phyloP scores from a whole-genome alignment of 148 eudicot species.

The Amaranthus hypochondriacus region DNA sequence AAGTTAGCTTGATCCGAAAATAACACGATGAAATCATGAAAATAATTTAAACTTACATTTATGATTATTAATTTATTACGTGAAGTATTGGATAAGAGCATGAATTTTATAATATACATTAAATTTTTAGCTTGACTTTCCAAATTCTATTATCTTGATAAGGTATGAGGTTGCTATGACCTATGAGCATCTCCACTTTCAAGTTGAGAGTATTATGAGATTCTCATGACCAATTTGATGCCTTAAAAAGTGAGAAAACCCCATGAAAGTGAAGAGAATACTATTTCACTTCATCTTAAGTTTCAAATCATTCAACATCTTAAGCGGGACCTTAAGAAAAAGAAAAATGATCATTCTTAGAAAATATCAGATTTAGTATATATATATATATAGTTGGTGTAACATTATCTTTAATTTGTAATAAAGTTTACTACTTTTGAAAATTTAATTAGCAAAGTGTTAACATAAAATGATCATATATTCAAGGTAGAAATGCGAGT shows the following conservation, averaged over 20 bases:
- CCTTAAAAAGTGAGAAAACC: conserved; percentile 1
- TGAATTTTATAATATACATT: too few species aligned
- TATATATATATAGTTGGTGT: not conserved
- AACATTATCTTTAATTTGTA: too few species aligned
- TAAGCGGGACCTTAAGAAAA: conserved; percentile 1
- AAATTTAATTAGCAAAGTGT: too few species aligned
- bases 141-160: not conserved
- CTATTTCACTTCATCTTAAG: not conserved
- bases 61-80: too few species aligned
- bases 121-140: too few species aligned
- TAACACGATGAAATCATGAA: too few species aligned
- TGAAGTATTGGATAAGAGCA: too few species aligned
- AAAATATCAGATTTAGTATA: conserved; percentile 2
- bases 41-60: too few species aligned
- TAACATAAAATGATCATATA: too few species aligned
- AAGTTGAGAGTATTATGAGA: not conserved
- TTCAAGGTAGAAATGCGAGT: too few species aligned
- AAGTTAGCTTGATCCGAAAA: too few species aligned
- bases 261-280: not conserved
- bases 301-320: not conserved
- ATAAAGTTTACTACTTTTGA: too few species aligned
- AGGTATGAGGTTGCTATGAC: not conserved
- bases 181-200: not conserved
- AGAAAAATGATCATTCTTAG: not conserved
- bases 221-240: not conserved